Evolutionary conservation across 139 green algal species (phyloP), one percentile per base, ranked within the genome.

Genomic region (Microglena sp.): DNA sequence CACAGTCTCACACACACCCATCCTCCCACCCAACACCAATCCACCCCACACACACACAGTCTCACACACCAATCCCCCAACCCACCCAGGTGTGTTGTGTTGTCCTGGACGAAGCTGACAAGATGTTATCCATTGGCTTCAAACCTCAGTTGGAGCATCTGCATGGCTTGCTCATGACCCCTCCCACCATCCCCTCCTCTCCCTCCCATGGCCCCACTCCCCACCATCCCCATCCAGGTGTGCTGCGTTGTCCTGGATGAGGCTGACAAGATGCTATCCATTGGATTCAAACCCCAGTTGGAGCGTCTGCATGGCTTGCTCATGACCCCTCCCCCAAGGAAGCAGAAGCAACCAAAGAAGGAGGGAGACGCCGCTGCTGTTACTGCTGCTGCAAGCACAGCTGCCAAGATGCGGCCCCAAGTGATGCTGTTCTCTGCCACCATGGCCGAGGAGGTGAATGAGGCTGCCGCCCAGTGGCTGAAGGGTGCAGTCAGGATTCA

Each of bases 31-130:
- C 27, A 21, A 67, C n/a, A 26, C 35, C 45, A 34, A 36, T 26
- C 24, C 40, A 50, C 18, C n/a, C 11, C 40, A 50, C 40, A 50
- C 40, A 50, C 40, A 50, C 40, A 50, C 40, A 50, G 15, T 24
- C 40, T 24, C 40, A 50, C 40, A 50, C 40, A 50, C 18, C 40
- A 50, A 11, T 24, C 40, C 45, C 33, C 50, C 27, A 68, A 46
- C n/a, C 5, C 50, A 35, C 8, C 21, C 57, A 40, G 33, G 55
- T 30, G 67, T 82, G 40, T 22, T 67, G 55, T 45, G 67, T 92
- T 26, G 88, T 93, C 27, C 64, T 96, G 43, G 90, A 96, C 54
- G 90, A 96, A 64, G 87, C 89, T 0, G 90, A 96, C 71, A 90
- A 90, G 69, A 93, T 96, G 88, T 75, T 96, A 55, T 72, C 66